A percentile compares a stretch with the other conserved stretches of the same genome.
Conservation (phyloP, 345 rosid species). For the Pistacia atlantica region DNA sequence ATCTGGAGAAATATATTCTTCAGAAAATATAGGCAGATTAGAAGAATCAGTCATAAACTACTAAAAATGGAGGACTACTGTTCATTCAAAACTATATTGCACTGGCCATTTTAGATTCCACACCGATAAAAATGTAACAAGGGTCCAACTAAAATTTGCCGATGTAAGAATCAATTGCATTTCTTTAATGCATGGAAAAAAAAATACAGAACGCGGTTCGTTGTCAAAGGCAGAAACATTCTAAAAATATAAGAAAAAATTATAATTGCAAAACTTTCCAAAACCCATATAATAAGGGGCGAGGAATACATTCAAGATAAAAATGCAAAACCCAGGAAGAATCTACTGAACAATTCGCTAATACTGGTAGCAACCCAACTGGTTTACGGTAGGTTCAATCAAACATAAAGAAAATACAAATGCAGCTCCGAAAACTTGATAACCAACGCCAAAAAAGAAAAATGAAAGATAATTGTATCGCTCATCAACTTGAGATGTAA, state of each 20-base stretch:
- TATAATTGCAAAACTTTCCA: constrained; percentile 15
- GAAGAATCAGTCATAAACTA: too few relatives aligned
- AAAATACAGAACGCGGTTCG: background rate
- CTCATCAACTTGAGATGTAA: constrained; percentile 12
- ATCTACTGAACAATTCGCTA: constrained; percentile 8
- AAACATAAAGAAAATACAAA: background rate
- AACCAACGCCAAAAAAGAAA: background rate
- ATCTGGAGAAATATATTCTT: too few relatives aligned
- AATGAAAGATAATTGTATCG: background rate
- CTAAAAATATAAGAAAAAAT: background rate
- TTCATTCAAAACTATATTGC: too few relatives aligned
- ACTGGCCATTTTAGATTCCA: too few relatives aligned
- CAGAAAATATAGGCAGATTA: too few relatives aligned
- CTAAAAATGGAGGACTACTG: too few relatives aligned
- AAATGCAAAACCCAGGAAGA: background rate
- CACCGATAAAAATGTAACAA: too few relatives aligned
- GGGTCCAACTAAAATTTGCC: background rate
- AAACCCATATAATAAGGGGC: constrained; percentile 33
- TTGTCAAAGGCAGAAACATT: background rate
- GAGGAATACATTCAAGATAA: constrained; percentile 25
- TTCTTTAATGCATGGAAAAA: background rate
- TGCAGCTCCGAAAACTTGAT: constrained; percentile 12
- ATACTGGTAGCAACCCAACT: background rate
- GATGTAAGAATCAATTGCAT: background rate
- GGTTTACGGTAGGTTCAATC: background rate